phyloP scores from a whole-genome alignment of 2,329 filamentous ascomycete genomes.

The Scedosporium apiospermum region DNA sequence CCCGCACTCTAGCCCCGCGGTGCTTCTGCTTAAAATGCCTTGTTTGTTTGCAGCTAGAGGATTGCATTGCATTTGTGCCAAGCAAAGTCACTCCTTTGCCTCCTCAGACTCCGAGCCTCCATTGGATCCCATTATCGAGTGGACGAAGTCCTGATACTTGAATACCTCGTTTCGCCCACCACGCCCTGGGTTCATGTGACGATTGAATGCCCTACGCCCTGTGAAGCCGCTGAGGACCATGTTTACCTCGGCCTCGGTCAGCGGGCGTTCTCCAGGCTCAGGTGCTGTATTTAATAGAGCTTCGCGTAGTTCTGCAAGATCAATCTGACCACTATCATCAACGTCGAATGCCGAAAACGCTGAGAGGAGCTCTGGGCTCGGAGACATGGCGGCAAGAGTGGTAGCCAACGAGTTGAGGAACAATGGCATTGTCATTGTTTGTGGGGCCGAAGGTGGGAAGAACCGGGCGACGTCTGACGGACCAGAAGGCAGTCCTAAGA shows the following conservation, averaged over 20 bases:
- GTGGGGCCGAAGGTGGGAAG: slow-evolving; percentile 64
- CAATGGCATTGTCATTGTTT: slow-evolving; percentile 71
- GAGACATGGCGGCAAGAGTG: slow-evolving; percentile 64
- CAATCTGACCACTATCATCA: slow-evolving; percentile 88
- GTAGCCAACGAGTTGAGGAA: slow-evolving; percentile 78
- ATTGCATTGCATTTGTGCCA: neutral
- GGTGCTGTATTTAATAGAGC: slow-evolving; percentile 75
- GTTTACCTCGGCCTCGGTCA: slow-evolving; percentile 71
- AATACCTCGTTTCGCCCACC: slow-evolving; percentile 58
- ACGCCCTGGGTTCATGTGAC: slow-evolving; percentile 37
- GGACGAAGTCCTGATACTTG: slow-evolving; percentile 86
- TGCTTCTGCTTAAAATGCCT: neutral
- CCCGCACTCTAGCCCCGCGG: neutral
- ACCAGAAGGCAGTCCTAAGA: slow-evolving; percentile 61
- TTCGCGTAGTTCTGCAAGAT: slow-evolving; percentile 71
- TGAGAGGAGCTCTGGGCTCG: slow-evolving; percentile 69
- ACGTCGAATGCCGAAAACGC: slow-evolving; percentile 95
- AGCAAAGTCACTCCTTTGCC: neutral
- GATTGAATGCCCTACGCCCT: slow-evolving; percentile 72
- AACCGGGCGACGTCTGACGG: slow-evolving; percentile 65
- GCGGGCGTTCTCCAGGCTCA: slow-evolving; percentile 55
- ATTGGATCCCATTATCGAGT: slow-evolving; percentile 50
- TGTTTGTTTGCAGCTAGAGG: neutral
- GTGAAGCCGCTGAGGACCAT: slow-evolving; percentile 81
- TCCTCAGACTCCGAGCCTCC: slow-evolving; percentile 14